These are phyloP conservation scores for Picochlorum sp. DNA, from an alignment of 139 green algal species.

Conservation along the genomic window DNA sequence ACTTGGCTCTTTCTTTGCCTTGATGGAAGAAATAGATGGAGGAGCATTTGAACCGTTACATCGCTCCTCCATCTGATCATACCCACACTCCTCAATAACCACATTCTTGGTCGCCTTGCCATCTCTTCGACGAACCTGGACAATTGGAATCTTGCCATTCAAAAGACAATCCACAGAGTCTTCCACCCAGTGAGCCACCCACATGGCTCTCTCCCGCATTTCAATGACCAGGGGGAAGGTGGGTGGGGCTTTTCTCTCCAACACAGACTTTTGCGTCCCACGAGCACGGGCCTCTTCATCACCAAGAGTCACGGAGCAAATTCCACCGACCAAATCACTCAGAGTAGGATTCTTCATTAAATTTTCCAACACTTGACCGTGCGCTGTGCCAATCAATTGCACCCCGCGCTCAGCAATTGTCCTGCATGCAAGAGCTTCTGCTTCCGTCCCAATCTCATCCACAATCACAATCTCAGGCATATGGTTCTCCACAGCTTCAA, in stretches of 20 bases:
- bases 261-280: constrained; percentile 91
- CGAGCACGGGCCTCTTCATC: constrained; percentile 81
- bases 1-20: neutral
- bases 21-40: too few relatives aligned
- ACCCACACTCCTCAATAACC: constrained; percentile 27
- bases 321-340: constrained; percentile 65
- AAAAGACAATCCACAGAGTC: constrained; percentile 78
- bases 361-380: constrained; percentile 94
- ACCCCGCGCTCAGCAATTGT: constrained; percentile 96
- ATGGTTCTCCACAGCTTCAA: constrained; percentile 97
- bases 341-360: constrained; percentile 94
- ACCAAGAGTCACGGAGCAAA: constrained; percentile 61
- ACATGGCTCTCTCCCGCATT: constrained; percentile 81
- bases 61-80: constrained; percentile 21
- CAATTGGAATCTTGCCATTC: constrained; percentile 54
- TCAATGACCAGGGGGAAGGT: constrained; percentile 95
- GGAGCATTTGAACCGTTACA: neutral
- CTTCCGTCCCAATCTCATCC: constrained; percentile 88
- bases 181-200: constrained; percentile 79
- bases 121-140: constrained; percentile 57
- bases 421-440: constrained; percentile 87
- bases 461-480: constrained; percentile 30
- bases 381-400: constrained; percentile 88
- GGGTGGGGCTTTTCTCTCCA: constrained; percentile 82
- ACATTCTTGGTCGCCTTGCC: constrained; percentile 18